A percentile compares a stretch with the other conserved stretches of the same genome.
Evolutionary conservation across 768 basidiomycete species (phyloP).

Genomic region (Boletus rufocinnamomeus): DNA sequence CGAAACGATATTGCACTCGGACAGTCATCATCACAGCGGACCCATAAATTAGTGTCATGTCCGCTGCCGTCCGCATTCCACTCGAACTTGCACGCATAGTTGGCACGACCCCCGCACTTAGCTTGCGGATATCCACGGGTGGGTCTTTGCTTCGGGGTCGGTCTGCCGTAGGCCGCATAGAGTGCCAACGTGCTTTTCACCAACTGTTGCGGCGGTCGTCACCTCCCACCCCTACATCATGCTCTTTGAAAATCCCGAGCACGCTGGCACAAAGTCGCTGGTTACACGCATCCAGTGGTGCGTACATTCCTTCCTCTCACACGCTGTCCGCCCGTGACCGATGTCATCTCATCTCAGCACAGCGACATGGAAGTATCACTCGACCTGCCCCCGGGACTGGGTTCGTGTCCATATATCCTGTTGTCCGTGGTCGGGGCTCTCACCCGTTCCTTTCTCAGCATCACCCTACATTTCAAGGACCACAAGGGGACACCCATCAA

Average conservation of each 20-base stretch:
- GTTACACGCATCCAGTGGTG: conserved; percentile 25
- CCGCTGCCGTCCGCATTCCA: conserved; percentile 1
- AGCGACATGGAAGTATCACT: conserved; percentile 52
- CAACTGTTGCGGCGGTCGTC: conserved; percentile 7
- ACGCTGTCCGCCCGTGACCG: not conserved
- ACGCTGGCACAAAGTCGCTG: conserved; percentile 3
- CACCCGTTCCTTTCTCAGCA: conserved; percentile 44
- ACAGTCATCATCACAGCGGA: not conserved
- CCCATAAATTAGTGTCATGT: conserved; percentile 7
- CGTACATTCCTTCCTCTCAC: not conserved
- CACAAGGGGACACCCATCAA: conserved; percentile 81
- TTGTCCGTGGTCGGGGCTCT: not conserved
- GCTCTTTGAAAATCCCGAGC: not conserved
- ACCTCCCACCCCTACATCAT: not conserved
- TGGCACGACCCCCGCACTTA: conserved; percentile 2
- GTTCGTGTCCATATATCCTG: conserved; percentile 38
- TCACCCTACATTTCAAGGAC: conserved; percentile 90
- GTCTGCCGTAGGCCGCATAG: not conserved
- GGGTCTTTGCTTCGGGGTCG: not conserved
- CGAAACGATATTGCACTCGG: not conserved
- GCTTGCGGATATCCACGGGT: conserved; percentile 7
- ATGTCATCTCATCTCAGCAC: conserved; percentile 9
- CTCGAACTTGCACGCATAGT: conserved; percentile 18
- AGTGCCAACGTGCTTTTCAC: conserved; percentile 14
- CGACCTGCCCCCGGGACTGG: conserved; percentile 71